These are phyloP conservation scores for Spathaspora hagerdaliae DNA, from an alignment of 805 yeast genomes.

Conservation along the genomic window DNA sequence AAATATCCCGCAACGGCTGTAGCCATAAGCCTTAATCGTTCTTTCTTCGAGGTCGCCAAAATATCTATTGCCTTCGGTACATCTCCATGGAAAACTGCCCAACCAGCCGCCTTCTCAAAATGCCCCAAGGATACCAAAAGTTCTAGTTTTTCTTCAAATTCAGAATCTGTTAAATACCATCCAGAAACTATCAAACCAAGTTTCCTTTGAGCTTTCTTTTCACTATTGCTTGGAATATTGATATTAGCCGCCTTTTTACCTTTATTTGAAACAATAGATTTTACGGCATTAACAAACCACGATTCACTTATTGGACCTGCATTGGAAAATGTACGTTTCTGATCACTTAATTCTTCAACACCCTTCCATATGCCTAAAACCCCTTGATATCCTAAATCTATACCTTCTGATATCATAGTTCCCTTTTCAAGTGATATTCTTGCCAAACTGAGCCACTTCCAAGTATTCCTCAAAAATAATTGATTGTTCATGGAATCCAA, in stretches of 20 bases:
- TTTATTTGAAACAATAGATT: conserved; percentile 46
- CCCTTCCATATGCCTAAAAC: conserved; percentile 90
- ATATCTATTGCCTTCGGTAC: conserved; percentile 76
- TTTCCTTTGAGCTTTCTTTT: conserved; percentile 61
- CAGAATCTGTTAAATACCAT: conserved; percentile 77
- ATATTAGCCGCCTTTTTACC: conserved; percentile 45
- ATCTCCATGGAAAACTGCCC: conserved; percentile 95
- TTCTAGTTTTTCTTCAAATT: conserved; percentile 65
- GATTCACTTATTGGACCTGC: conserved; percentile 26
- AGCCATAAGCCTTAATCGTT: conserved; percentile 72
- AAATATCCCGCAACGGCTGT: conserved; percentile 92
- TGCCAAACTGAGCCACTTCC: conserved; percentile 88
- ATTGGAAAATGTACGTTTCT: conserved; percentile 35
- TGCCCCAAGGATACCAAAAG: conserved; percentile 55
- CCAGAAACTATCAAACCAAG: conserved; percentile 83
- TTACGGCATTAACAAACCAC: conserved; percentile 48
- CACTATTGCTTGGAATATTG: conserved; percentile 42
- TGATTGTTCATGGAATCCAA: conserved; percentile 51
- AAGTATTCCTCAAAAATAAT: conserved; percentile 58
- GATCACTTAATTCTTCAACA: conserved; percentile 42
- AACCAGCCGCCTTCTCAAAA: conserved; percentile 90
- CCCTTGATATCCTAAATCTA: conserved; percentile 86
- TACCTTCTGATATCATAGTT: conserved; percentile 60
- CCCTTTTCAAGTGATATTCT: conserved; percentile 60
- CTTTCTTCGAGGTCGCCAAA: conserved; percentile 69